Base-by-base conservation (phyloP, 2,329 filamentous ascomycete species). In the Pyricularia pennisetigena region DNA sequence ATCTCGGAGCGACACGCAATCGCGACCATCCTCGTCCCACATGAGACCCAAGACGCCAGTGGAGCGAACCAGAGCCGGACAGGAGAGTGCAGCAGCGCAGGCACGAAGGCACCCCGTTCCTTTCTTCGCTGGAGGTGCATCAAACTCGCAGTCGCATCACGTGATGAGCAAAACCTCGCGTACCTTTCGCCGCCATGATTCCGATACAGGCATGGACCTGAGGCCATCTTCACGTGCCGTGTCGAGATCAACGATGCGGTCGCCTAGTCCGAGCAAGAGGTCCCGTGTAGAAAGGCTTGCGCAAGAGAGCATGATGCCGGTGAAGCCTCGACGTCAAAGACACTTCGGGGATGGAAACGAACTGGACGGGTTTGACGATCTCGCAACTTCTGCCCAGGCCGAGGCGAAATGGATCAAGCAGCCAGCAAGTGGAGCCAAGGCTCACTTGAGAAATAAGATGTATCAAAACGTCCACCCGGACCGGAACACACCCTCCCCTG, bases 341-440 rank as follows among this genome's bases (percentile, higher is more conserved):
- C 88, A 92, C 73, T 99, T 96, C 79, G 95, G 95, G 14, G 93
- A 97, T 77, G 95, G 95, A 20, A 91, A 90, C 70, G 95, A 99
- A 78, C 83, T 99, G 41, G 94, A 98, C 72, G 88, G 86, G 2
- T 98, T 99, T 76, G 95, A 99, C 76, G 95, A 99, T 78, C 81
- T 99, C 68, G 94, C 94, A 1, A 98, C 94, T 0, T 97, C 94
- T 20, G 88, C 85, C 14, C 87, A 90, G 70, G 85, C 88, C 16
- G 95, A 99, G 78, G 93, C 88, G 70, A 91, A 88, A 73, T 99
- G 88, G 74, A 83, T 93, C 70, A 96, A 94, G 77, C 88, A 91
- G 73, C 94, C 95, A 3, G 82, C 90, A 57, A 87, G 86, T 68
- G 88, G 90, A 63, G 87, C 90, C 29, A 93, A 90, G 77, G 85